phyloP scores from a whole-genome alignment of 2,329 filamentous ascomycete species.

The Penicillium sp. region DNA sequence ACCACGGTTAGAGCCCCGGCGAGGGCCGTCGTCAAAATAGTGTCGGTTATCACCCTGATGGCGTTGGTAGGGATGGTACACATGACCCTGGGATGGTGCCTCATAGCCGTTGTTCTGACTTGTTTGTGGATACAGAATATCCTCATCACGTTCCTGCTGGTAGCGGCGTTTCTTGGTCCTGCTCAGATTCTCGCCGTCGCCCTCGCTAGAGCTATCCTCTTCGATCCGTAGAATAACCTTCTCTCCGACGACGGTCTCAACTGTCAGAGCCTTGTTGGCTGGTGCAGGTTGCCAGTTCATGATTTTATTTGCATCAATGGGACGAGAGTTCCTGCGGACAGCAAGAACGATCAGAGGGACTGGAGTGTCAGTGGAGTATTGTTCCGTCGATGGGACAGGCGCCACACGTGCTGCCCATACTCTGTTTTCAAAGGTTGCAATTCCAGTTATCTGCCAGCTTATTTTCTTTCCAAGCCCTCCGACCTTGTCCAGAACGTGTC shows the following conservation, averaged over 20 bases:
- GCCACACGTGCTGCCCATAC: slow-evolving; percentile 83
- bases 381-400: slow-evolving; percentile 65
- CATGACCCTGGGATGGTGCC: not conserved
- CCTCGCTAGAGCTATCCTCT: slow-evolving; percentile 62
- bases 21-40: not conserved
- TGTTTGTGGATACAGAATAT: not conserved
- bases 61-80: not conserved
- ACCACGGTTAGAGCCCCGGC: not conserved
- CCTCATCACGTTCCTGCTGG: slow-evolving; percentile 36
- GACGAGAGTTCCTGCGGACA: slow-evolving; percentile 69
- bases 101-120: not conserved
- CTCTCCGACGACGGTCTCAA: slow-evolving; percentile 82
- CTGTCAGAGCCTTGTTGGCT: slow-evolving; percentile 66
- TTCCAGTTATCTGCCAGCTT: slow-evolving; percentile 77
- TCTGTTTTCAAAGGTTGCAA: slow-evolving; percentile 70
- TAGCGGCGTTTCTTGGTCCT: slow-evolving; percentile 54
- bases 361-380: slow-evolving; percentile 74
- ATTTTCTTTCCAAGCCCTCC: slow-evolving; percentile 83
- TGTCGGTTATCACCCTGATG: not conserved
- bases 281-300: slow-evolving; percentile 77
- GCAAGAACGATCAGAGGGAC: slow-evolving; percentile 80
- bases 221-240: slow-evolving; percentile 82
- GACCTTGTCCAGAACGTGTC: slow-evolving; percentile 72
- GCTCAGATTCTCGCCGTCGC: slow-evolving; percentile 22
- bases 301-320: slow-evolving; percentile 77